phyloP scores from a whole-genome alignment of 192 early-diverging fungal genomes.

The Coemansia umbellata region DNA sequence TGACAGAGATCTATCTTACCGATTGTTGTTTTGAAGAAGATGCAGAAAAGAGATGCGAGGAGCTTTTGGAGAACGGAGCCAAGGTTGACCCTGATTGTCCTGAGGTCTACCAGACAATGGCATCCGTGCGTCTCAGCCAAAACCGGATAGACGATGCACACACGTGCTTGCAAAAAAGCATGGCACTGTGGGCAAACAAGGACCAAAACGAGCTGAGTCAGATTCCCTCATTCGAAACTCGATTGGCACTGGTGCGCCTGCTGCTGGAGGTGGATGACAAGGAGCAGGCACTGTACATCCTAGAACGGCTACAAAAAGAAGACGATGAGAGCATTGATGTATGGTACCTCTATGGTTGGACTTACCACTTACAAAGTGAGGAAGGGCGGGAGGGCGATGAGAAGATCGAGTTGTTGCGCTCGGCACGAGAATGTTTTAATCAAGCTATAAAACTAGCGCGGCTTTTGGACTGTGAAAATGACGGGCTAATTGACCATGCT shows the following conservation, averaged over 20 bases:
- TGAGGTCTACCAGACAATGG: conserved; percentile 83
- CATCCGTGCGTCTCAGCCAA: conserved; percentile 87
- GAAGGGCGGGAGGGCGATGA: conserved; percentile 54
- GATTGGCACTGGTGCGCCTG: conserved; percentile 78
- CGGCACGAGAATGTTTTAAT: conserved; percentile 43
- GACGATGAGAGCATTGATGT: conserved; percentile 89
- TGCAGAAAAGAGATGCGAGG: conserved; percentile 83
- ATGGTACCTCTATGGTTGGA: conserved; percentile 97
- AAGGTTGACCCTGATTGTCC: conserved; percentile 66
- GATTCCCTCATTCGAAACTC: conserved; percentile 78
- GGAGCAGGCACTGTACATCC: conserved; percentile 70
- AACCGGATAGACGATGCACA: conserved; percentile 76
- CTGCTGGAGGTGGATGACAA: conserved; percentile 80
- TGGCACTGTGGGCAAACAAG: conserved; percentile 69
- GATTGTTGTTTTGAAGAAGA: conserved; percentile 94
- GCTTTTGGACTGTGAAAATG: conserved; percentile 61
- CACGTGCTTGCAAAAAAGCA: conserved; percentile 57
- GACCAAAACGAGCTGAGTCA: conserved; percentile 42
- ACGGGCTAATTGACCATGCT: conserved; percentile 63
- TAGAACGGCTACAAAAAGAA: conserved; percentile 81
- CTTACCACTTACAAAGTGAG: conserved; percentile 82
- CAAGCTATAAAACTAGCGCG: conserved; percentile 57
- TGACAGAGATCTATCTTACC: conserved; percentile 96
- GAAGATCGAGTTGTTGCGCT: conserved; percentile 22
- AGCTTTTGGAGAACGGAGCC: conserved; percentile 65